Evolutionary conservation across 495 filamentous ascomycete species (phyloP), one percentile per base, ranked within the genome.

Genomic region (Neurospora pannonica): DNA sequence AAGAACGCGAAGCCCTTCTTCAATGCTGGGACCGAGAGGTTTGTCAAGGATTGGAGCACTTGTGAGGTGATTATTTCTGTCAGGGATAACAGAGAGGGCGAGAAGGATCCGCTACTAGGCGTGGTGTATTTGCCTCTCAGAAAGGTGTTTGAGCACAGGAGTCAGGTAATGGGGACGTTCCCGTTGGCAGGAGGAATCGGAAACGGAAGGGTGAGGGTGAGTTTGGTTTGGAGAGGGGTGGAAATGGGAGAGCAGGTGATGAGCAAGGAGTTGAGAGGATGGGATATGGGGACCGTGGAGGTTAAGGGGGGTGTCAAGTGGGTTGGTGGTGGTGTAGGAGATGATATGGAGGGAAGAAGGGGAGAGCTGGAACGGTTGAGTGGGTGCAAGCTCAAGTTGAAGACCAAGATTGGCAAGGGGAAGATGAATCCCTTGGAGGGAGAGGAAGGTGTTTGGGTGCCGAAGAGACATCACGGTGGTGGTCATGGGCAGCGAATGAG

Each of bases 1-100:
- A 93, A 92, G 83, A 93, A 91, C 72, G 86, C 89, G 1, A 92
- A 91, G 73, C 92, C 92, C 1, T 94, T 93, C 79, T 93, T 92
- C 85, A 94, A 93, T 75, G 92, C 92, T 1, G 90, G 89, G n/a
- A 91, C 88, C 0, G 92, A 94, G 76, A 85, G 90, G 4, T 90
- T 92, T 60, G 84, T 93, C 43, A 84, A 88, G n/a, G 89, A 94
- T 78, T 92, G 89, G 86, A 82, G 81, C 17, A 86, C 82, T n/a
- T 84, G 89, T 24, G 90, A 92, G 76, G 81, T 93, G 54, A 88
- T 92, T 70, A 74, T 94, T 10, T 83, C 85, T 15, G 90, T 92
- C n/a, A 83, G 90, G 2, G 91, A 94, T 75, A 83, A 85, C 7
- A 83, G 90, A 3, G 86, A 91, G 48, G 84, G 90, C 37, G 91